phyloP scores from a whole-genome alignment of 768 basidiomycete genomes.

The Chalciporus pseudorubinellus region DNA sequence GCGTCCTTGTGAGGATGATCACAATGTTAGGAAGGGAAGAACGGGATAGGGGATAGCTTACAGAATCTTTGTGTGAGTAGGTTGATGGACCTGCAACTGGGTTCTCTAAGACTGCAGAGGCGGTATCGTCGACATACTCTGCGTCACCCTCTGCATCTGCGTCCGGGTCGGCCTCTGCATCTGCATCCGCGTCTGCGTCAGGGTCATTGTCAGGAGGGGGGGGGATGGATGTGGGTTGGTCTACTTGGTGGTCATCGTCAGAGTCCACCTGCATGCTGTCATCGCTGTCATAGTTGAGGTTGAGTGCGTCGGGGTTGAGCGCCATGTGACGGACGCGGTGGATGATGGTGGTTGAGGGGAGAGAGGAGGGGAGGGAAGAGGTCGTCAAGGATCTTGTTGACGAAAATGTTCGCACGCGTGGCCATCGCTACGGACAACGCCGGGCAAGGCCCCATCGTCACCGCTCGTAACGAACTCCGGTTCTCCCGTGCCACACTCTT shows the following conservation, averaged over 20 bases:
- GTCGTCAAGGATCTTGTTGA: constrained; percentile 42
- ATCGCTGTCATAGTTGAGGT: constrained; percentile 51
- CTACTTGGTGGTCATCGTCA: constrained; percentile 38
- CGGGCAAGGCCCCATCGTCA: constrained; percentile 43
- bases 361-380: constrained; percentile 33
- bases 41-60: constrained; percentile 36
- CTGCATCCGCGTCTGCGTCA: constrained; percentile 58
- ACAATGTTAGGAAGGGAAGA: background rate
- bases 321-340: constrained; percentile 31
- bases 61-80: constrained; percentile 58
- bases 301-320: constrained; percentile 43
- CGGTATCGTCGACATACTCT: constrained; percentile 38
- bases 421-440: constrained; percentile 43
- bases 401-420: constrained; percentile 42
- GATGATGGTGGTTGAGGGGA: constrained; percentile 36
- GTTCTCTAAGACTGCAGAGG: constrained; percentile 37
- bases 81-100: constrained; percentile 40
- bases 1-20: constrained; percentile 19
- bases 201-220: constrained; percentile 26
- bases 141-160: constrained; percentile 42
- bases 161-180: constrained; percentile 55
- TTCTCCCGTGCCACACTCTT: constrained; percentile 32
- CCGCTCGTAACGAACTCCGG: constrained; percentile 42
- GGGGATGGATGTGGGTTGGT: constrained; percentile 16
- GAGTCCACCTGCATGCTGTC: constrained; percentile 75